phyloP scores from a whole-genome alignment of 495 filamentous ascomycete genomes.

The Chaetomium cochliodes region DNA sequence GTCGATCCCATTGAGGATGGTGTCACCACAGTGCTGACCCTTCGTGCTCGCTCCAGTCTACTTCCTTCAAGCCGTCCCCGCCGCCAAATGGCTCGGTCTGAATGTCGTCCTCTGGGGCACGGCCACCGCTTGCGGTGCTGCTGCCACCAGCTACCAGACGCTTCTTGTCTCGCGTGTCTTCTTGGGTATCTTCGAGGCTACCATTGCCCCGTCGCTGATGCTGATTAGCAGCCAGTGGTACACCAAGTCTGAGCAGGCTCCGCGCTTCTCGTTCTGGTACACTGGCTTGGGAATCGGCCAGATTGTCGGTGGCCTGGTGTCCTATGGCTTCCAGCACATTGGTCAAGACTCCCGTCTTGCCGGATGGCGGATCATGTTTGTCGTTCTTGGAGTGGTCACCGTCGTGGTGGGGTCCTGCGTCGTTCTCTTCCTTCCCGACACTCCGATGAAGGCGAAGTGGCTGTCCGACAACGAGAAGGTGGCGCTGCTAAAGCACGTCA shows the following conservation, averaged over 20 bases:
- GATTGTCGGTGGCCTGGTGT: constrained; percentile 61
- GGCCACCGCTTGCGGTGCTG: constrained; percentile 42
- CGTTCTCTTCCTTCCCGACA: constrained; percentile 52
- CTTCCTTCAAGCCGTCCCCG: constrained; percentile 53
- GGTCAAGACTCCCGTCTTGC: constrained; percentile 40
- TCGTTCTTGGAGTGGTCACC: constrained; percentile 56
- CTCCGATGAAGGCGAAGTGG: constrained; percentile 53
- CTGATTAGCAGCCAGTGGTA: constrained; percentile 59
- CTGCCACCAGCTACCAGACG: constrained; percentile 37
- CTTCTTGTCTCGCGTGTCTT: constrained; percentile 52
- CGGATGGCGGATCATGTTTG: constrained; percentile 65
- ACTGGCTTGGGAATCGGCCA: constrained; percentile 60
- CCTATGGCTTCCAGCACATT: constrained; percentile 61
- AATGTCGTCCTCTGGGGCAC: constrained; percentile 55
- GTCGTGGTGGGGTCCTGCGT: constrained; percentile 48
- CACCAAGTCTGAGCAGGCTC: constrained; percentile 59
- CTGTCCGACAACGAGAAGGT: constrained; percentile 51
- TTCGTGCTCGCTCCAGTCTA: constrained; percentile 31
- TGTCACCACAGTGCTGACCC: background rate
- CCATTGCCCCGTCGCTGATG: constrained; percentile 59
- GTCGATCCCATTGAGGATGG: background rate
- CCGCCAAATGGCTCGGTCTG: constrained; percentile 55
- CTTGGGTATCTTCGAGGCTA: constrained; percentile 62
- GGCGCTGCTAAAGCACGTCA: constrained; percentile 40
- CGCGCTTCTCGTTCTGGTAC: constrained; percentile 65